Evolutionary conservation across 2,329 filamentous ascomycete species (phyloP), one percentile per base, ranked within the genome.

Genomic region (Plenodomus tracheiphilus): DNA sequence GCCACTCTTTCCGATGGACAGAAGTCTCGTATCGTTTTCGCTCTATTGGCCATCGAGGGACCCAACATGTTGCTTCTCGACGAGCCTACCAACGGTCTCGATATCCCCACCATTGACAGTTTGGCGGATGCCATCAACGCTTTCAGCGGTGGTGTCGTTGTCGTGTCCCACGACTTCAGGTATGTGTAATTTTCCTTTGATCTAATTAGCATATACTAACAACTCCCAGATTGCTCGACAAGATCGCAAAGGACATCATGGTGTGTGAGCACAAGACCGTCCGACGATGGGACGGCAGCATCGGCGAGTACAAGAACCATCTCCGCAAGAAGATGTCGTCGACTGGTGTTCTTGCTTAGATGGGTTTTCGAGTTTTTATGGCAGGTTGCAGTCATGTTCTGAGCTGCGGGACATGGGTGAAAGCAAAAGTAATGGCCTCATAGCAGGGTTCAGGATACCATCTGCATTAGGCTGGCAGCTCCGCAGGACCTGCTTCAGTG

Each of bases 231-330:
- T 81, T 99, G 69, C 86, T 99, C 60, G 94, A 99, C 85, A 97
- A 96, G 83, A 97, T 99, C 74, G 94, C 94, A 65, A 99, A 99
- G 84, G 91, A 99, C 76, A 99, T 99, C 76, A 86, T 99, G 79
- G 94, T 99, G 47, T 99, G 95, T 77, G 94, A 99, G 80, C 91
- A 99, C 85, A 91, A 92, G 83, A 92, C 91, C 13, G 91, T 97
- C 65, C 86, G 83, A 65, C 78, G 85, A 67, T 99, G 94, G 94
- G 86, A 93, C 56, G 93, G 93, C 66, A 79, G 77, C 58, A 99
- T 99, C 69, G 87, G 87, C 64, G 86, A 91, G 52, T 99, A 99
- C 89, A 99, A 99, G 89, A 89, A 95, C 79, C 85, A 97, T 78
- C 84, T 99, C 69, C 87, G 93, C 74, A 97, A 97, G 87, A 97